A percentile compares a stretch with the other conserved stretches of the same genome.
Conservation (phyloP, 345 rosid species). For the Citrus reticulata region DNA sequence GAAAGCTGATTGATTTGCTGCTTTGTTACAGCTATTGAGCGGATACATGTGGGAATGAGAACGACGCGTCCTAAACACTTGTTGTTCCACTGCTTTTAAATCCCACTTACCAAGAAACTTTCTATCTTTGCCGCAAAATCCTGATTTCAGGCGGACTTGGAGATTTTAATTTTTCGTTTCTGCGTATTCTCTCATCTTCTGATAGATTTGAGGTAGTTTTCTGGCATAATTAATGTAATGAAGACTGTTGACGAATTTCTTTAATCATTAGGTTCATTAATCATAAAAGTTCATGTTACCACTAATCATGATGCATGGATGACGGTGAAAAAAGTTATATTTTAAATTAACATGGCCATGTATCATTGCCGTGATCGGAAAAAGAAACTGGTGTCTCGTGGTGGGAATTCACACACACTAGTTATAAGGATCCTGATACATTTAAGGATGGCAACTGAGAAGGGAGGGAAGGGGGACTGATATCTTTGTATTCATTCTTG, state of each 20-base stretch:
- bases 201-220: neutral
- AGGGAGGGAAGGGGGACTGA: too few species aligned
- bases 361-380: too few species aligned
- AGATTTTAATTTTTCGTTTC: neutral
- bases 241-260: neutral
- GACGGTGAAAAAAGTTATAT: neutral
- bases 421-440: too few species aligned
- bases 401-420: too few species aligned
- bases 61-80: too few species aligned
- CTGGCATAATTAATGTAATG: neutral
- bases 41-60: too few species aligned
- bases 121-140: neutral
- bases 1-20: constrained; percentile 46
- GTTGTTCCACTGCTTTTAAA: too few species aligned
- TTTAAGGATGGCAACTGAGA: too few species aligned
- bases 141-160: neutral
- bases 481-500: too few species aligned
- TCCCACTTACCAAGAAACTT: too few species aligned
- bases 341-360: too few species aligned
- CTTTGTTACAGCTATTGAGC: neutral
- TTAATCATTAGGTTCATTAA: neutral
- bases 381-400: too few species aligned
- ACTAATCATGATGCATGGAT: neutral
- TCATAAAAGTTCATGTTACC: neutral
- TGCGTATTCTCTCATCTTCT: neutral